Evolutionary conservation across 164 flowering plant genomes (phyloP).

Genomic region (Vitis rotundifolia): DNA sequence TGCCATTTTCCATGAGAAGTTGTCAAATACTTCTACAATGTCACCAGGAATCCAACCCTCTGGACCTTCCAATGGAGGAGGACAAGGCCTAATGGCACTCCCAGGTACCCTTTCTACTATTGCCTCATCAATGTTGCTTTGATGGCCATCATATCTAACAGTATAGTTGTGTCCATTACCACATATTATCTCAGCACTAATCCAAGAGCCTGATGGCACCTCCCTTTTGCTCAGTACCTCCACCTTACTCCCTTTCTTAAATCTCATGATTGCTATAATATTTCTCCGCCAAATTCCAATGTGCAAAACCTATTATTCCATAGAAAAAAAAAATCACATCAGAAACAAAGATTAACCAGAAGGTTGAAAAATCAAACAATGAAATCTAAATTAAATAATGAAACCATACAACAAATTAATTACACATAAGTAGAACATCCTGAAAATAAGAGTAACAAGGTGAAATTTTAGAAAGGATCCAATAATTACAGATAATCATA

Average conservation of each 20-base stretch:
- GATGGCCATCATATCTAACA: slow-evolving; percentile 45
- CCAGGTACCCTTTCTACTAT: slow-evolving; percentile 55
- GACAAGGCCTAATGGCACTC: slow-evolving; percentile 70
- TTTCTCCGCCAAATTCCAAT: slow-evolving; percentile 9
- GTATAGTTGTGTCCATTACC: slow-evolving; percentile 75
- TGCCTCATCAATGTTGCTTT: slow-evolving; percentile 13
- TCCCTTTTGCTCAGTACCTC: slow-evolving; percentile 64
- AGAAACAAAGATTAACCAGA: background rate
- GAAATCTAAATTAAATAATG: background rate
- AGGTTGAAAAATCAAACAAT: background rate
- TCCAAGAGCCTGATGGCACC: slow-evolving; percentile 70
- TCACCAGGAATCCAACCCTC: slow-evolving; percentile 62
- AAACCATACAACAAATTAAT: background rate
- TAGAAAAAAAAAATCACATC: background rate
- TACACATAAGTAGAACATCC: background rate
- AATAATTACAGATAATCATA: background rate
- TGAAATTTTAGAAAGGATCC: background rate
- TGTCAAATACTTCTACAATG: slow-evolving; percentile 67
- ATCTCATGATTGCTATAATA: slow-evolving; percentile 50
- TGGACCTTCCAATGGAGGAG: slow-evolving; percentile 36
- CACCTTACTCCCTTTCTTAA: slow-evolving; percentile 64
- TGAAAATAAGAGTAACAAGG: background rate
- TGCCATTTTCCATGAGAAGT: slow-evolving; percentile 75
- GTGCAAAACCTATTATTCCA: slow-evolving; percentile 10
- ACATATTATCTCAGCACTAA: slow-evolving; percentile 56